Base-by-base conservation (phyloP, 116 monocot species). In the Zostera marina region DNA sequence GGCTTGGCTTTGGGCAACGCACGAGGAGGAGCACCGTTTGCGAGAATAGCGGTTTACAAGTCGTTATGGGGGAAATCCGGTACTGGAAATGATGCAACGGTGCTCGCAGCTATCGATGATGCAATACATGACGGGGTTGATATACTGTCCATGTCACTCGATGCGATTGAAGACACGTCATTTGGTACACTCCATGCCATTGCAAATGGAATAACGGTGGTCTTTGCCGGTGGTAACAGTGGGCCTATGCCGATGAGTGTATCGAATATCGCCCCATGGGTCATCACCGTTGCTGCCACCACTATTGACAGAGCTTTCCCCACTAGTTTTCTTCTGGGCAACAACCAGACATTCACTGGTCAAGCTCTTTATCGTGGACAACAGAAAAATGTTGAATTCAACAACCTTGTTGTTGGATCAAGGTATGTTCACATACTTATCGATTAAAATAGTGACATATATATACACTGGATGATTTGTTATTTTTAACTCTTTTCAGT, bases 71-170 rank as follows among this genome's bases (percentile, higher is more conserved):
- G 70, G 1, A 15, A 4, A 0, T 1, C 0, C 11, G 52, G 20
- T 0, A 32, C 23, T 0, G n/a, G 66, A 9, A 66, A 59, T 45
- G 61, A 19, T 1, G 73, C 84, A 0, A 60, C 7, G 10, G 15
- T 73, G 10, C 21, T 84, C 0, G 60, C 56, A 14, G 89, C 78
- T 1, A 53, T 89, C 10, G 84, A 89, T 32, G 71, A 78, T 47
- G 89, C 84, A 0, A 76, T 89, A 20, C 42, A 75, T 23, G 89
- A 89, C 15, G 84, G 89, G 9, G 89, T 88, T 0, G 83, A 83
- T 45, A 47, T 88, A 1, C 3, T 88, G 2, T 83, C 88, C 5
- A 42, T 83, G 59, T 89, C 84, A 0, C 45, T 84, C 1, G 72
- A 68, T 1, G 41, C 63, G 0, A 9, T 38, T 11, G 43, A 8